Base-by-base conservation (phyloP, 208 protist genomes). In the Trypanosoma rangeli region DNA sequence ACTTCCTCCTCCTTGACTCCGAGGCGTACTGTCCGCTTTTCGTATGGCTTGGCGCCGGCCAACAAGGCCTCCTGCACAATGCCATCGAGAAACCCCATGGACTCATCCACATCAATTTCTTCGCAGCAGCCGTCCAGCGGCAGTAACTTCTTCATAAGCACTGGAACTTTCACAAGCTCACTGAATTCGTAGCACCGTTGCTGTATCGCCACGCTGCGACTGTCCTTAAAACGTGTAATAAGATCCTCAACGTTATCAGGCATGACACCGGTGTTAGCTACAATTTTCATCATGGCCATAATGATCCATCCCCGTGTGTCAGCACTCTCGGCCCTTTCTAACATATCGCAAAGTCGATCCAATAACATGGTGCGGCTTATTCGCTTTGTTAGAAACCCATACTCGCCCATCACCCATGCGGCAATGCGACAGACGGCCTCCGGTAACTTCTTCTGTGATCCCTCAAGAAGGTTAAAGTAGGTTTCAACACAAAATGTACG, bases 401-500 rank as follows among this genome's bases (percentile, higher is more conserved):
- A 98, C 79, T 98, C 97, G 16, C 95, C 94, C 31, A 98, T 85
- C 49, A 97, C 84, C 95, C 95, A 98, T 12, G 89, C 85, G 15
- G 82, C 88, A 28, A 97, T 78, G 42, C 88, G 82, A 18, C 73
- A 68, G 35, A 96, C 61, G n/a, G 70, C 49, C 46, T 94, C 85
- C 5, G 88, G 82, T 24, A 90, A 35, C 0, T 68, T 75, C 24
- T 77, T 75, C 13, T 64, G 29, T 35, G 66, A 22, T 16, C 53
- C 62, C 12, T 92, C 84, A 39, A 96, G 80, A 7, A 97, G 55
- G 58, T 82, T 46, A 64, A 88, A 87, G 67, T 95, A 96, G 20
- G 64, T 67, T 49, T 86, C 70, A 20, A 96, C 93, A 48, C 89
- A 94, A 59, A 82, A 76, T 0, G 68, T 63, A 60, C 93, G 90